Conservation (phyloP, 805 yeast species). For the Hanseniaspora valbyensis region DNA sequence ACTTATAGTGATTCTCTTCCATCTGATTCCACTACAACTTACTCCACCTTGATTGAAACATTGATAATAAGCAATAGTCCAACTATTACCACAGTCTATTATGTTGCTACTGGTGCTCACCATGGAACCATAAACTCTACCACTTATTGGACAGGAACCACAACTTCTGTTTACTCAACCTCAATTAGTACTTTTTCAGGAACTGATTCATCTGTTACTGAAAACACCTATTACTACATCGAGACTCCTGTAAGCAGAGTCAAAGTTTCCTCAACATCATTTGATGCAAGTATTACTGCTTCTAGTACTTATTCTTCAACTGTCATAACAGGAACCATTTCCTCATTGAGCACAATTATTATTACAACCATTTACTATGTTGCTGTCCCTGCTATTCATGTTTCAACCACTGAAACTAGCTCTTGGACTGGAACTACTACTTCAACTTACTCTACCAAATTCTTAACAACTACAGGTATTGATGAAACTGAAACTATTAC, state of each 20-base stretch:
- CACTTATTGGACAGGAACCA: slow-evolving; percentile 16
- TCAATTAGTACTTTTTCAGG: slow-evolving; percentile 15
- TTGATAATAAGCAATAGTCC: slow-evolving; percentile 2
- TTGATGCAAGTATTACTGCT: neutral
- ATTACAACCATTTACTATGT: slow-evolving; percentile 18
- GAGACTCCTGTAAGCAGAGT: slow-evolving; percentile 17
- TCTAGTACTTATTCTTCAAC: slow-evolving; percentile 1
- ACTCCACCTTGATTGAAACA: slow-evolving; percentile 9
- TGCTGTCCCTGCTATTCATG: slow-evolving; percentile 16
- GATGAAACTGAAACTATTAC: neutral
- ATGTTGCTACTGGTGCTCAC: no score
- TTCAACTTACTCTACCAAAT: slow-evolving; percentile 8
- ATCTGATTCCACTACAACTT: neutral
- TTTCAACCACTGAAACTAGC: neutral
- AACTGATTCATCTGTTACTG: slow-evolving; percentile 17
- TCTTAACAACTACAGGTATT: neutral
- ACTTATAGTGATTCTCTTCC: neutral
- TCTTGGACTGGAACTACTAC: slow-evolving; percentile 11
- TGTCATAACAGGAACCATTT: neutral
- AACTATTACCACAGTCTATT: slow-evolving; percentile 3
- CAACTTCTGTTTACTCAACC: slow-evolving; percentile 17
- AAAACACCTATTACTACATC: slow-evolving; percentile 16
- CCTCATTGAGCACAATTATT: neutral
- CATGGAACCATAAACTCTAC: no score
- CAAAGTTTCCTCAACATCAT: neutral